Evolutionary conservation across 352 stramenopile genomes (phyloP).

Genomic region (Peronosclerospora sorghi): DNA sequence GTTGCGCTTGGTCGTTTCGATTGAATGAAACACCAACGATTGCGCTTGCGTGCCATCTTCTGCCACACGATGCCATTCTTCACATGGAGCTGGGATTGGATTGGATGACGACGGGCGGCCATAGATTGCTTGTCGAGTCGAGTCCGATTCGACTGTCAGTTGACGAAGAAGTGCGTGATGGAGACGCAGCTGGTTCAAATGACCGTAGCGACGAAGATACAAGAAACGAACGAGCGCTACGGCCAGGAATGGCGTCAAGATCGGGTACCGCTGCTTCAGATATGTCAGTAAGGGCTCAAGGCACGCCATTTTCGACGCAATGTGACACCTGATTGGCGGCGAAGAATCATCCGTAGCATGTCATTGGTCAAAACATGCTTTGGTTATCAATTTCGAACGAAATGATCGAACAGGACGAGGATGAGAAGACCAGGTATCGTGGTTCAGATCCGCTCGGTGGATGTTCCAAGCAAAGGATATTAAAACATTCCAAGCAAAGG

Average conservation of each 20-base stretch:
- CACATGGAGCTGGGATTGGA: slow-evolving; percentile 9
- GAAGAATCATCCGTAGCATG: neutral
- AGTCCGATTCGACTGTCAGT: slow-evolving; percentile 12
- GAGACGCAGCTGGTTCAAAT: slow-evolving; percentile 29
- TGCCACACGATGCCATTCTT: slow-evolving; percentile 42
- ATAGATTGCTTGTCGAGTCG: slow-evolving; percentile 1
- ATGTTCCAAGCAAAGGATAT: neutral
- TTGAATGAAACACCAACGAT: slow-evolving; percentile 39
- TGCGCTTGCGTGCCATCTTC: slow-evolving; percentile 26
- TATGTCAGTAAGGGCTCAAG: slow-evolving; percentile 12
- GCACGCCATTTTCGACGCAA: neutral
- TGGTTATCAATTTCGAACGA: neutral
- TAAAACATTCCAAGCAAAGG: slow-evolving; percentile 5
- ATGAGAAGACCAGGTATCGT: no score
- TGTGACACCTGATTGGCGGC: neutral
- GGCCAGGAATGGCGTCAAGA: slow-evolving; percentile 25
- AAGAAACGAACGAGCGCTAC: slow-evolving; percentile 35
- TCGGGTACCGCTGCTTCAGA: slow-evolving; percentile 21
- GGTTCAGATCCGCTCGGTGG: no score
- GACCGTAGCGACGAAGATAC: slow-evolving; percentile 31
- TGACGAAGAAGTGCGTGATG: slow-evolving; percentile 24
- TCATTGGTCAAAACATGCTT: slow-evolving; percentile 8
- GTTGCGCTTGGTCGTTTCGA: slow-evolving; percentile 14
- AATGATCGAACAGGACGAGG: neutral
- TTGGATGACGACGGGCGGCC: slow-evolving; percentile 2